Percentiles rank a stretch among this genome's conserved stretches.
These are phyloP conservation scores for Botrytis fabae DNA, from an alignment of 2,329 filamentous ascomycete species.

Conservation along the genomic window DNA sequence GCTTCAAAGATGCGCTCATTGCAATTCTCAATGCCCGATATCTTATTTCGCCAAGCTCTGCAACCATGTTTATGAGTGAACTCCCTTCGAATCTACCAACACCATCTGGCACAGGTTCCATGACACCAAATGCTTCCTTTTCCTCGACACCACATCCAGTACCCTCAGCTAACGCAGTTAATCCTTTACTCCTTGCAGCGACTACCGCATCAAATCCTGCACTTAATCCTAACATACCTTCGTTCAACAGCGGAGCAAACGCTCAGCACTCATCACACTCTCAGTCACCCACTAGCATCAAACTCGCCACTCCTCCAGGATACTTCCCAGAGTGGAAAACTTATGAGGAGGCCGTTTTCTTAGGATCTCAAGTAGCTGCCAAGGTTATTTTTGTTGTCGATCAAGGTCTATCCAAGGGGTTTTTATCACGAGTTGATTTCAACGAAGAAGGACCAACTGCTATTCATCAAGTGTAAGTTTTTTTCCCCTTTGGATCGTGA, in stretches of 20 bases:
- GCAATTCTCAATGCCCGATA: constrained; percentile 78
- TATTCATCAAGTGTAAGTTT: constrained; percentile 42
- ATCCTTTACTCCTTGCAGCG: constrained; percentile 88
- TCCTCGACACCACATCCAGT: constrained; percentile 52
- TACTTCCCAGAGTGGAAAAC: constrained; percentile 67
- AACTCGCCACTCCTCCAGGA: constrained; percentile 63
- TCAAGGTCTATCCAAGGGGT: constrained; percentile 61
- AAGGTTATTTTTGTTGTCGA: constrained; percentile 72
- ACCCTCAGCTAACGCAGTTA: constrained; percentile 67
- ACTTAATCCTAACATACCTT: constrained; percentile 42
- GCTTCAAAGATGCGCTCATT: constrained; percentile 87
- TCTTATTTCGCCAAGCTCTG: constrained; percentile 85
- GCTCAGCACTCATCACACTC: constrained; percentile 59
- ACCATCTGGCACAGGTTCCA: constrained; percentile 83
- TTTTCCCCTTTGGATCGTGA: background rate
- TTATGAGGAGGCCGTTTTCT: constrained; percentile 63
- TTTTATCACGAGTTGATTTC: constrained; percentile 57
- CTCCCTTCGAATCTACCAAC: constrained; percentile 92
- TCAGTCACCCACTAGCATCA: constrained; percentile 69
- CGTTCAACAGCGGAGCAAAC: constrained; percentile 37
- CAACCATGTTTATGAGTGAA: constrained; percentile 96
- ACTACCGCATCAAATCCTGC: constrained; percentile 60
- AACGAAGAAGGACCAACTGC: constrained; percentile 41
- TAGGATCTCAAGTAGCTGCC: constrained; percentile 71
- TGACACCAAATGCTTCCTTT: constrained; percentile 67